Percentiles rank a stretch among this genome's conserved stretches.
These are phyloP conservation scores for Saccharomyces eubayanus DNA, from an alignment of 805 yeast species.

Conservation along the genomic window DNA sequence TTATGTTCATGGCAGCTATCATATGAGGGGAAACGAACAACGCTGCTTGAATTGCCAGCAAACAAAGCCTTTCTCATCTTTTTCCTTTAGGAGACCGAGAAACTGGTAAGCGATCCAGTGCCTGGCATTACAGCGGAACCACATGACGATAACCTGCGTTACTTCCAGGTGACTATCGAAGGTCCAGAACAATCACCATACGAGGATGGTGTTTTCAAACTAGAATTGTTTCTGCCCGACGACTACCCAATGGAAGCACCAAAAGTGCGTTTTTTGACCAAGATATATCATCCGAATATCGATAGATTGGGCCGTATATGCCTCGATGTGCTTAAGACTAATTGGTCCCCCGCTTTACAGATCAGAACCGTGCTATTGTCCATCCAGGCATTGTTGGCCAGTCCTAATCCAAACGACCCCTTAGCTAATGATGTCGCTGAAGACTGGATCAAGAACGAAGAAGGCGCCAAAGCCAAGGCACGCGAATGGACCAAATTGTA, in stretches of 20 bases:
- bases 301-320: constrained; percentile 94
- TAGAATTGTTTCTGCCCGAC: constrained; percentile 87
- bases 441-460: constrained; percentile 85
- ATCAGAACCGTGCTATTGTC: constrained; percentile 86
- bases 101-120: constrained; percentile 87
- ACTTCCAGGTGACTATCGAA: constrained; percentile 83
- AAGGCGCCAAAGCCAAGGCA: constrained; percentile 73
- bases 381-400: constrained; percentile 86
- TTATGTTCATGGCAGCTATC: background rate
- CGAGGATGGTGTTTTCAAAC: constrained; percentile 70
- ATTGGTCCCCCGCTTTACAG: constrained; percentile 97
- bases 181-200: constrained; percentile 92
- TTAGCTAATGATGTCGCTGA: constrained; percentile 96
- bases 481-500: constrained; percentile 36
- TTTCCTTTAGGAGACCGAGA: constrained; percentile 66
- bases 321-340: constrained; percentile 84
- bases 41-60: background rate
- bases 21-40: background rate
- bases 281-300: constrained; percentile 93
- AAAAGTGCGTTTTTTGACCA: constrained; percentile 85
- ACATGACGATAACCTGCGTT: constrained; percentile 86
- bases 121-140: constrained; percentile 93
- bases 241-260: constrained; percentile 99
- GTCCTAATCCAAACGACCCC: constrained; percentile 98
- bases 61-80: background rate